phyloP scores from a whole-genome alignment of 768 basidiomycete genomes.

The Dioszegia crocea region DNA sequence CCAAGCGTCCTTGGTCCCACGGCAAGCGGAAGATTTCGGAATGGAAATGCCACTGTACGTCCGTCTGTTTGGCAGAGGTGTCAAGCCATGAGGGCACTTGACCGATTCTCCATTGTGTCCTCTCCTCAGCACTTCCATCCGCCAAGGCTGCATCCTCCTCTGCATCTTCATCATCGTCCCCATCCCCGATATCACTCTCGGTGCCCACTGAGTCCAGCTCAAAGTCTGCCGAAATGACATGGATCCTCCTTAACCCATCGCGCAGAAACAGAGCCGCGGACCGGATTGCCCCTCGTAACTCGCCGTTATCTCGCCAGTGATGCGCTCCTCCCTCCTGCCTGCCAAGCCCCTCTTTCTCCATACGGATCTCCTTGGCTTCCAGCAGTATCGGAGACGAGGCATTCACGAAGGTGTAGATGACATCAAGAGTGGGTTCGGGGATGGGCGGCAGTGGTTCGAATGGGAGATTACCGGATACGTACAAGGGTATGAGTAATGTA shows the following conservation, averaged over 20 bases:
- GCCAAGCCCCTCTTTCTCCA: constrained; percentile 18
- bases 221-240: constrained; percentile 40
- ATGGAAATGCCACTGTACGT: constrained; percentile 43
- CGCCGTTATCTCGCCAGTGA: constrained; percentile 44
- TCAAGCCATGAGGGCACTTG: constrained; percentile 46
- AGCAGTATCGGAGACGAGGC: constrained; percentile 31
- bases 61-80: constrained; percentile 5
- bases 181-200: neutral
- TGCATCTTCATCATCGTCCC: constrained; percentile 1
- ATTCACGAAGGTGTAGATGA: constrained; percentile 46
- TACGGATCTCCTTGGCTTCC: constrained; percentile 11
- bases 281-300: constrained; percentile 38
- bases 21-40: constrained; percentile 38
- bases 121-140: neutral
- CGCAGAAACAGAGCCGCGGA: constrained; percentile 21
- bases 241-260: constrained; percentile 24
- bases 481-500: constrained; percentile 21
- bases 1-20: constrained; percentile 5
- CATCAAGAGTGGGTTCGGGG: constrained; percentile 21
- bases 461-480: constrained; percentile 21
- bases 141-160: neutral
- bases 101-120: constrained; percentile 24
- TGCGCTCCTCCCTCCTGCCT: constrained; percentile 13
- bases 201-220: constrained; percentile 9
- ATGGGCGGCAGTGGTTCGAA: neutral